These are phyloP conservation scores for Wickerhamiella australiensis DNA, from an alignment of 805 yeast genomes.

Conservation along the genomic window DNA sequence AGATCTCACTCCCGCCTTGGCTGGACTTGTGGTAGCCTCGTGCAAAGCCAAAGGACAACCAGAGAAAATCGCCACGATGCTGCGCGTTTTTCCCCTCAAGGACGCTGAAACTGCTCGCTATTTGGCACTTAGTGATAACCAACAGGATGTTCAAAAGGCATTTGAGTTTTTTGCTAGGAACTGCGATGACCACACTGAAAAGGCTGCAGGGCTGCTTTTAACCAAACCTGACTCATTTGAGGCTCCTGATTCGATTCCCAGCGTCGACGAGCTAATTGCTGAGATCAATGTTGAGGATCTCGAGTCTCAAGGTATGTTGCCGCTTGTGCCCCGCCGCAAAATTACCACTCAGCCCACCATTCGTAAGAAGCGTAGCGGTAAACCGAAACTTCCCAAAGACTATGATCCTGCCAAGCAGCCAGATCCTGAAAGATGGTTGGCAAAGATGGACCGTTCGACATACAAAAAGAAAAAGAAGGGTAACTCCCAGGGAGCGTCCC, in stretches of 20 bases:
- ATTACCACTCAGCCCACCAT: slow-evolving; percentile 16
- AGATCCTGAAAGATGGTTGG: slow-evolving; percentile 83
- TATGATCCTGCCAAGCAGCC: slow-evolving; percentile 33
- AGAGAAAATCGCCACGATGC: background rate
- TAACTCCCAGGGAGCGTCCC: slow-evolving; percentile 35
- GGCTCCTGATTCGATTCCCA: slow-evolving; percentile 8
- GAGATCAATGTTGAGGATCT: slow-evolving; percentile 24
- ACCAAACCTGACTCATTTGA: slow-evolving; percentile 3
- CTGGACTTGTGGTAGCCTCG: slow-evolving; percentile 39
- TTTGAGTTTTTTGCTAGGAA: slow-evolving; percentile 9
- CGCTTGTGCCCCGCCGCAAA: slow-evolving; percentile 24
- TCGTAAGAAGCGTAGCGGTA: slow-evolving; percentile 29
- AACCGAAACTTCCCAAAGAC: slow-evolving; percentile 31
- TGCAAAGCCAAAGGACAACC: slow-evolving; percentile 30
- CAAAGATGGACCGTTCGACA: slow-evolving; percentile 70
- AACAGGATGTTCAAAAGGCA: slow-evolving; percentile 7
- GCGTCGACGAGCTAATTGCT: slow-evolving; percentile 15
- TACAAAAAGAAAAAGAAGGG: slow-evolving; percentile 63
- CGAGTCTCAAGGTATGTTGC: slow-evolving; percentile 17
- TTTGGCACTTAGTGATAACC: slow-evolving; percentile 3
- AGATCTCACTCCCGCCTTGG: slow-evolving; percentile 35
- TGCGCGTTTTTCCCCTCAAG: slow-evolving; percentile 4
- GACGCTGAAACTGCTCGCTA: slow-evolving; percentile 8
- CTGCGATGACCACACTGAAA: slow-evolving; percentile 2
- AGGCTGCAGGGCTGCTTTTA: background rate